Base-by-base conservation (phyloP, 1,284 basidiomycete genomes). In the Ceratobasidium theobromae region DNA sequence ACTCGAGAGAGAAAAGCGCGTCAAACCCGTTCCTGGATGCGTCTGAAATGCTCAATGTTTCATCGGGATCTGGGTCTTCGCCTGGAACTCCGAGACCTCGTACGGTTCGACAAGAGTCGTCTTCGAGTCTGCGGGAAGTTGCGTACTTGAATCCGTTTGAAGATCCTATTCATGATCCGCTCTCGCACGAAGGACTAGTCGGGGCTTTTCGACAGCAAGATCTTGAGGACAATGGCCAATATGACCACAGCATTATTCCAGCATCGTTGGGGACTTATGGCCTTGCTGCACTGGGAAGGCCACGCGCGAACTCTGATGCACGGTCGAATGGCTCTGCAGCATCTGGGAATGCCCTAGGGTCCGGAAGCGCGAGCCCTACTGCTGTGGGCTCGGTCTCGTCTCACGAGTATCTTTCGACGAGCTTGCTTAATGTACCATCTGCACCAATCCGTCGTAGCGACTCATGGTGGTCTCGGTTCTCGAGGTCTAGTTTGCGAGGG, bases 391-490 rank as follows among this genome's bases (percentile, higher is more conserved):
- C 65, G 8, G 16, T 40, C 32, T 43, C 41, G 14, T 64, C 49
- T 12, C 57, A 67, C 30, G 57, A 48, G 8, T 35, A 62, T n/a
- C 41, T 25, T 23, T 43, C 49, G 4, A 41, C 48, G 16, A 70
- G 53, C 23, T 28, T 68, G 4, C 65, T 68, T 30, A 65, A 49
- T 1, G 18, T 49, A n/a, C 57, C 69, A 9, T 51, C 54, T 18
- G 58, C 58, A 5, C 60, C 68, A 8, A 55, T 70, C 28, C 53
- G 64, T 28, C 68, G 69, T 30, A 55, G 65, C 14, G 68, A 70
- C 60, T 70, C 65, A 1, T 70, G 69, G 69, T 70, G 69, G 69
- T 53, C 51, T n/a, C 69, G 69, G 32, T 70, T 70, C 32, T 65
- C 69, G 4, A 33, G 55, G 23, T 30, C 54, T 8, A 52, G 52